A percentile compares a stretch with the other conserved stretches of the same genome.
phyloP scores from a whole-genome alignment of 2,329 filamentous ascomycete species.

The Bisporella sp. region DNA sequence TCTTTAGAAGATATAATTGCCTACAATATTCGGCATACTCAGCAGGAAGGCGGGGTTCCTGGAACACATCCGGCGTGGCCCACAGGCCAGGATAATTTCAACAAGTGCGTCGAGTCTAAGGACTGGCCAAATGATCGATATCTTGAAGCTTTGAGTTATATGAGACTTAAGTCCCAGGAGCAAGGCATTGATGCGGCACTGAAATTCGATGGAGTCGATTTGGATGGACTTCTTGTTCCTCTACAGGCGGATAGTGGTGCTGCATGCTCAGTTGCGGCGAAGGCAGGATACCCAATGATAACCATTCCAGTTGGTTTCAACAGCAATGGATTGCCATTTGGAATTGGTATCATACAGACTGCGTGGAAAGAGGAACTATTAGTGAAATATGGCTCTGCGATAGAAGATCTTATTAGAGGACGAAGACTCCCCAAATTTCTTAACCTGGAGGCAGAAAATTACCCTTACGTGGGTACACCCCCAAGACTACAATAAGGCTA shows the following conservation, averaged over 20 bases:
- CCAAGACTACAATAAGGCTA: too few relatives aligned
- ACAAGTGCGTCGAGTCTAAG: constrained; percentile 52
- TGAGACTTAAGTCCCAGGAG: constrained; percentile 48
- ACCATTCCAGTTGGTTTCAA: constrained; percentile 59
- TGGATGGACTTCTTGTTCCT: constrained; percentile 62
- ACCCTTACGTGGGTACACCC: too few relatives aligned
- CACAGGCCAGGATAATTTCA: constrained; percentile 66
- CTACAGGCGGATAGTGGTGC: constrained; percentile 52
- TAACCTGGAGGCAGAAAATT: too few relatives aligned
- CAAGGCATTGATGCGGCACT: constrained; percentile 66
- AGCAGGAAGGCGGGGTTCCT: constrained; percentile 59
- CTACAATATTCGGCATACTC: constrained; percentile 57
- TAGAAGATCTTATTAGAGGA: constrained; percentile 42
- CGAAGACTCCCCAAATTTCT: too few relatives aligned
- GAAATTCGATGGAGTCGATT: constrained; percentile 30
- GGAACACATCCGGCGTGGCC: constrained; percentile 55
- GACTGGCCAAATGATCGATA: constrained; percentile 60
- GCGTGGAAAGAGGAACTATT: constrained; percentile 53
- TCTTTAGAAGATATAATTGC: constrained; percentile 58
- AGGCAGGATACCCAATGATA: constrained; percentile 69
- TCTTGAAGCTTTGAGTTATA: constrained; percentile 57
- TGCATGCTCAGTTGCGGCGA: constrained; percentile 62
- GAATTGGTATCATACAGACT: constrained; percentile 52
- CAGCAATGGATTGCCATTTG: constrained; percentile 53
- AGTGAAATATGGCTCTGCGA: constrained; percentile 53